Evolutionary conservation across 331 rosid genomes (phyloP), one percentile per base, ranked within the genome.

Genomic region (Pyrus hybrid): DNA sequence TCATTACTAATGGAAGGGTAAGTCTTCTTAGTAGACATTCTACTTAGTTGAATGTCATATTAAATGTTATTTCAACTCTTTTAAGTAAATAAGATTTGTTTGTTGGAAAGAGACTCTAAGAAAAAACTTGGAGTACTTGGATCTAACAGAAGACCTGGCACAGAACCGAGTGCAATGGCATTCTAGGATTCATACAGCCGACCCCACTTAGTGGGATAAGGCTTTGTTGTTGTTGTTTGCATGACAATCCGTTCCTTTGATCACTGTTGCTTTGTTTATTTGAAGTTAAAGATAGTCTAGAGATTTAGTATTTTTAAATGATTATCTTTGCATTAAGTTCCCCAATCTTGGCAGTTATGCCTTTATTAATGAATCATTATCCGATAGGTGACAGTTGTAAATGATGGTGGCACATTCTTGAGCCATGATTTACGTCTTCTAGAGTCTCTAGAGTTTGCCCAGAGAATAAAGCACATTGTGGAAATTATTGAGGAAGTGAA

Each of bases 1-100:
- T 95, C 82, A 85, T 95, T 80, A 92, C 99, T 73, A 95, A 95
- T 76, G 99, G 99, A 87, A 92, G 99, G 91, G 99, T 95, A 87
- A 87, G 92, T 81, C 49, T 72, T 47, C 28, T 51, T 18, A 75
- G 35, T 25, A 11, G 13, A 35, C 35, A 26, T 63, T 23, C 3
- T 69, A 63, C 68, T 45, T 11, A 51, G 54, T 51, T 70, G 72
- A 20, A 68, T 41, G 45, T 23, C 51, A 3, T 77, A 23, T 56
- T 45, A 58, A 76, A 33, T 18, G 12, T 16, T 62, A 13, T 41
- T 30, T 78, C 20, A 43, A 65, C 53, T 35, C 66, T 20, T 14
- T 49, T 74, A n/a, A 33, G 11, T 71, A 33, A 71, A 32, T 47
- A 70, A 73, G 65, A 43, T 65, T 56, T 57, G 33, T 67, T 67